Evolutionary conservation across 352 stramenopile genomes (phyloP).

Genomic region (Pythium vanterpoolii): DNA sequence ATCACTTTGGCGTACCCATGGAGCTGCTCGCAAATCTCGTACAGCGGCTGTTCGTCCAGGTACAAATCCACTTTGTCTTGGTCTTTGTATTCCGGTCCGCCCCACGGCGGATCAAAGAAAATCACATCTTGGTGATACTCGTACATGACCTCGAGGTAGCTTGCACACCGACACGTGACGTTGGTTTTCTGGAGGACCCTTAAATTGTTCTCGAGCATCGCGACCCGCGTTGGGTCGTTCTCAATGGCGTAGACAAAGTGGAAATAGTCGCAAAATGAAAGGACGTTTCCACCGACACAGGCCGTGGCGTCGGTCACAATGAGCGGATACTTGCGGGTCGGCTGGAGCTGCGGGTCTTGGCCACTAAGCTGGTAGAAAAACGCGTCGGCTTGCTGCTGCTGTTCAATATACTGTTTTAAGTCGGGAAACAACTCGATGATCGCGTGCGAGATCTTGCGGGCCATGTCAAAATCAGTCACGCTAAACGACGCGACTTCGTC

Average conservation of each 20-base stretch:
- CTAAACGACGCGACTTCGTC: slow-evolving; percentile 78
- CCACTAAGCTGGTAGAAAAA: slow-evolving; percentile 3
- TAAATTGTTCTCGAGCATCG: slow-evolving; percentile 77
- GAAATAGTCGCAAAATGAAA: slow-evolving; percentile 82
- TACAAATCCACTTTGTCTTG: slow-evolving; percentile 68
- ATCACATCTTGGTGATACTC: slow-evolving; percentile 72
- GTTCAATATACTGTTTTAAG: neutral
- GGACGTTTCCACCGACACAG: slow-evolving; percentile 74
- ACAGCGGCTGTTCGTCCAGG: slow-evolving; percentile 54
- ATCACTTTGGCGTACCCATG: slow-evolving; percentile 45
- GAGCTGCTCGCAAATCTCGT: slow-evolving; percentile 58
- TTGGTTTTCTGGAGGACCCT: slow-evolving; percentile 58
- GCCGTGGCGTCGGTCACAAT: slow-evolving; percentile 76
- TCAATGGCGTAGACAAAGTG: slow-evolving; percentile 73
- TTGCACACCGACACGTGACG: slow-evolving; percentile 50
- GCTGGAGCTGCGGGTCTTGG: neutral
- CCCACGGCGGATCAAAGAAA: slow-evolving; percentile 83
- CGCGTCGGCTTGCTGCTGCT: slow-evolving; percentile 1
- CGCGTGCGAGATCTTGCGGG: slow-evolving; percentile 64
- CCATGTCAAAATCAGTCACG: slow-evolving; percentile 80
- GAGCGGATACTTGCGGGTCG: slow-evolving; percentile 33
- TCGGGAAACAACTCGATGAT: slow-evolving; percentile 45
- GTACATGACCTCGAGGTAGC: slow-evolving; percentile 73
- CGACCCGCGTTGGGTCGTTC: slow-evolving; percentile 51
- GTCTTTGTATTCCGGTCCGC: slow-evolving; percentile 77